These are phyloP conservation scores for Podospora tetraspora DNA, from an alignment of 495 filamentous ascomycete species.

Conservation along the genomic window DNA sequence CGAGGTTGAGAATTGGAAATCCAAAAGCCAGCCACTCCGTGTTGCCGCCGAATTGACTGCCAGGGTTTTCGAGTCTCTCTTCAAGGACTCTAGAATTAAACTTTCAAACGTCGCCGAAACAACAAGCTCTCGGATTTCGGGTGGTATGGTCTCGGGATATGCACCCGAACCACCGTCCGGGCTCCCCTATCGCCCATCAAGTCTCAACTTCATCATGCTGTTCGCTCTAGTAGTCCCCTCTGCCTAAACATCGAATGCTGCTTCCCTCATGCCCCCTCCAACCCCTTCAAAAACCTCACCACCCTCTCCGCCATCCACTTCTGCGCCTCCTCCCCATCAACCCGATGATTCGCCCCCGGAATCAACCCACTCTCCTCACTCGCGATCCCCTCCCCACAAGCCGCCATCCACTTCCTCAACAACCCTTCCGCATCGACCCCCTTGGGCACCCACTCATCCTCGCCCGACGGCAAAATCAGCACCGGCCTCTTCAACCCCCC, in stretches of 20 bases:
- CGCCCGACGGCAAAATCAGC: constrained; percentile 62
- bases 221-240: not conserved
- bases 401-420: constrained; percentile 54
- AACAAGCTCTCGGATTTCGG: too few species aligned
- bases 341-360: constrained; percentile 40
- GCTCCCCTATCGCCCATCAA: not conserved
- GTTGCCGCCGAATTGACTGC: not conserved
- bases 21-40: not conserved
- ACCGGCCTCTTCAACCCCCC: constrained; percentile 52
- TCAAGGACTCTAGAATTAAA: not conserved
- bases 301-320: constrained; percentile 37
- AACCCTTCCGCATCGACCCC: constrained; percentile 61
- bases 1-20: not conserved
- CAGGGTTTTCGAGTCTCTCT: not conserved
- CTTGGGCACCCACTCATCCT: constrained; percentile 65
- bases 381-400: constrained; percentile 33
- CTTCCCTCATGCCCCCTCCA: constrained; percentile 10
- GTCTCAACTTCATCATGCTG: not conserved
- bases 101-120: too few species aligned
- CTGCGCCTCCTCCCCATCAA: constrained; percentile 34
- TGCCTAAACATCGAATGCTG: not conserved
- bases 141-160: too few species aligned
- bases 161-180: too few species aligned
- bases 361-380: constrained; percentile 40
- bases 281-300: constrained; percentile 31